Evolutionary conservation across 1,284 basidiomycete genomes (phyloP).

Genomic region (Bondarzewia mesenterica): DNA sequence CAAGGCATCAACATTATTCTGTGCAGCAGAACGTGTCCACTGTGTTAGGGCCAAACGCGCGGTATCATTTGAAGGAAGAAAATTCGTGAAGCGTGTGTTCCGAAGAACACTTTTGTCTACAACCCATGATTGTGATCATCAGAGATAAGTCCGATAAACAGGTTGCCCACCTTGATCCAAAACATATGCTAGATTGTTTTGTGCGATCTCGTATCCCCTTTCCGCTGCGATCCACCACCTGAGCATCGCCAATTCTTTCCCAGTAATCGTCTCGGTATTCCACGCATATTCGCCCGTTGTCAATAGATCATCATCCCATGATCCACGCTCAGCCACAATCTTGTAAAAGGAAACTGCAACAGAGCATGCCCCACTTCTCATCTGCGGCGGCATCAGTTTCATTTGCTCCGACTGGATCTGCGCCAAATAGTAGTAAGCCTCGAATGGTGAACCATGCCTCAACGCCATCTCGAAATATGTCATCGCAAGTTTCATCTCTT

Average conservation of each 20-base stretch:
- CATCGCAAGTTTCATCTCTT: slow-evolving; percentile 56
- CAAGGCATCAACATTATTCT: slow-evolving; percentile 90
- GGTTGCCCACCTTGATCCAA: slow-evolving; percentile 70
- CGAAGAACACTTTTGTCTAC: slow-evolving; percentile 70
- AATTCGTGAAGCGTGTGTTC: slow-evolving; percentile 59
- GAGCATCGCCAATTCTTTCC: slow-evolving; percentile 71
- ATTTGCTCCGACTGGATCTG: slow-evolving; percentile 64
- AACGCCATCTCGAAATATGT: slow-evolving; percentile 78
- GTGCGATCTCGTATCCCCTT: slow-evolving; percentile 85
- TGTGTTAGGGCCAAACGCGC: slow-evolving; percentile 81
- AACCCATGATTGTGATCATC: not conserved
- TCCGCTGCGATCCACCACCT: slow-evolving; percentile 95
- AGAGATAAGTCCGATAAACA: not conserved
- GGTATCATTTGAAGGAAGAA: slow-evolving; percentile 66
- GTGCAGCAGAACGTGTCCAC: slow-evolving; percentile 91
- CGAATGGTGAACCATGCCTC: slow-evolving; percentile 81
- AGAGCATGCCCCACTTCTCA: slow-evolving; percentile 63
- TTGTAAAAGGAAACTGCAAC: slow-evolving; percentile 88
- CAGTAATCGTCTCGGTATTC: slow-evolving; percentile 61
- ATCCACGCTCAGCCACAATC: slow-evolving; percentile 79
- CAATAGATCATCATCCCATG: slow-evolving; percentile 83
- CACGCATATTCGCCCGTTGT: slow-evolving; percentile 78
- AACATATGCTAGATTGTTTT: slow-evolving; percentile 93
- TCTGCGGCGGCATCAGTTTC: slow-evolving; percentile 33
- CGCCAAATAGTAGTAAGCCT: slow-evolving; percentile 89